Base-by-base conservation (phyloP, 768 basidiomycete species). In the Leccinum olivaceopallidum region DNA sequence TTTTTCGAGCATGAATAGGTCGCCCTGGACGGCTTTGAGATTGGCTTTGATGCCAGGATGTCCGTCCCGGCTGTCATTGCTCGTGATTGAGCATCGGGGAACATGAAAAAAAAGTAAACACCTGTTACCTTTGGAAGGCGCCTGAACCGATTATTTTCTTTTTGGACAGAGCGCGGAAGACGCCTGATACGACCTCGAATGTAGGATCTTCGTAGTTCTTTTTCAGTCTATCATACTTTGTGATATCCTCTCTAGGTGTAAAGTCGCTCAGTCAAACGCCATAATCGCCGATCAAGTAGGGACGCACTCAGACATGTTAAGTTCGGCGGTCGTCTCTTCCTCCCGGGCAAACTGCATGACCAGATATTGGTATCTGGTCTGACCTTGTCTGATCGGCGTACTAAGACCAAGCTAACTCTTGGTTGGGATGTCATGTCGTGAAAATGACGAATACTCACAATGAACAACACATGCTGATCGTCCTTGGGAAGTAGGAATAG, bases 321-420 rank as follows among this genome's bases (percentile, higher is more conserved):
- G 78, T 71, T 97, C 95, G 6, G 95, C 92, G 26, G 95, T 96
- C 62, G 95, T 94, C 75, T 97, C 95, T 73, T 98, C 97, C 66
- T 98, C 96, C 59, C 92, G 84, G n/a, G 87, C 89, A 75, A 97
- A 98, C 68, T 97, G 95, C 89, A 98, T 95, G 58, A 99, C 96
- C 22, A 99, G 79, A 73, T 97, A 99, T 59, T 96, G 96, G 75
- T 99, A 98, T 49, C 94, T 83, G 2, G 97, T 99, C 71, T 98
- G 97, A 54, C 97, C 97, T 81, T 98, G 97, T 51, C 96, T 85
- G 62, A 99, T 97, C 2, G 97, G 96, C 26, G 87, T 92, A 71
- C 87, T 94, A 51, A 99, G 81, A 56, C 93, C 92, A 66, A 99
- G 83, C 94, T 95, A 67, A 39, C 42, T 32, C n/a, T 60, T 24